Evolutionary conservation across 1,284 basidiomycete genomes (phyloP).

Genomic region (Sporisorium iseilematis-ciliati): DNA sequence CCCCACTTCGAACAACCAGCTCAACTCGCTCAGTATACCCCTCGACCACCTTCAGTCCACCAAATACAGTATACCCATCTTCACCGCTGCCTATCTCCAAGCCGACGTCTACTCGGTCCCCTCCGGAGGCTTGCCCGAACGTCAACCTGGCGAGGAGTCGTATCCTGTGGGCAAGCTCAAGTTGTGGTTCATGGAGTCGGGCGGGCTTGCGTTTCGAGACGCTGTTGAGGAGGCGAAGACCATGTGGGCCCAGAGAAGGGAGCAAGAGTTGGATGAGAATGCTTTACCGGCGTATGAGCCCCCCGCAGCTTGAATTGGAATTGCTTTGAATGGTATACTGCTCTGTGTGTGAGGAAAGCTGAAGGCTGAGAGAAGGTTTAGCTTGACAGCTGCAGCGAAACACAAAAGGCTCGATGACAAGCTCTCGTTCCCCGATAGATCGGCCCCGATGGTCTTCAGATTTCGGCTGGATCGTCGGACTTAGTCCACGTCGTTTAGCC

Average conservation of each 20-base stretch:
- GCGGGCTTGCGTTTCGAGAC: conserved; percentile 55
- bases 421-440: no score
- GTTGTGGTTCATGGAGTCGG: conserved; percentile 58
- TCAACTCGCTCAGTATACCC: conserved; percentile 54
- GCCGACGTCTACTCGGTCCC: conserved; percentile 53
- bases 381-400: no score
- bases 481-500: no score
- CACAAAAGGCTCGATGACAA: no score
- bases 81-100: conserved; percentile 56
- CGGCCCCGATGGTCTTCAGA: no score
- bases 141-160: conserved; percentile 28
- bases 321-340: no score
- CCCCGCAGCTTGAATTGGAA: not conserved
- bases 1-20: conserved; percentile 3
- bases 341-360: no score
- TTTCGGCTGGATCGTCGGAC: no score
- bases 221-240: conserved; percentile 44
- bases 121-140: conserved; percentile 56
- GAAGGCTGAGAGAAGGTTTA: no score
- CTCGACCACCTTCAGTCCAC: conserved; percentile 47
- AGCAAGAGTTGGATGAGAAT: conserved; percentile 42
- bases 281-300: conserved; percentile 48
- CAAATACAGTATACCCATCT: conserved; percentile 60
- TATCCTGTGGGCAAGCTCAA: conserved; percentile 54
- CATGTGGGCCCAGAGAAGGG: conserved; percentile 21